Base-by-base conservation (phyloP, 2,329 filamentous ascomycete genomes). In the Biscogniauxia mediterranea region DNA sequence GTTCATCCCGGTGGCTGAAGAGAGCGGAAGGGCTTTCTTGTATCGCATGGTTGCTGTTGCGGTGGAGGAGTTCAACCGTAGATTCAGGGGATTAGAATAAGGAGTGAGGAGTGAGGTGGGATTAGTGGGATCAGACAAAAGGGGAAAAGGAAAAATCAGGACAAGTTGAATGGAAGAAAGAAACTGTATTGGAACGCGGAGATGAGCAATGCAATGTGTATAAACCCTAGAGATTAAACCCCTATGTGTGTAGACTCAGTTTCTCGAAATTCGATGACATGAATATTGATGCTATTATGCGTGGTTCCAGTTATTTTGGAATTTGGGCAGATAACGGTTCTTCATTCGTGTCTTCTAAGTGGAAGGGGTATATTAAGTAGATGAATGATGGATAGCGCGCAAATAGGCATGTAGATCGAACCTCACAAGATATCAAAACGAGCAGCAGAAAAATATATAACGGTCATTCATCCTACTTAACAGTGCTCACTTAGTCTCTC, bases 1-100 rank as follows among this genome's bases (percentile, higher is more conserved):
- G 2, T 99, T 98, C 72, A 88, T 99, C 6, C 95, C 95, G 0
- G 90, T 98, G 5, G 89, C 88, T n/a, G 93, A 97, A 70, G 94
- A 97, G 76, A 91, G 88, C 58, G 83, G 85, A 28, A 77, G 87
- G 51, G 80, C 82, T 1, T 89, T 87, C 70, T 69, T 89, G 65
- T 89, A 89, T 74, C 80, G 79, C 68, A 88, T 88, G 83, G 81
- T 89, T 61, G 86, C 84, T 0, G 78, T 89, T 1, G 87, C 86
- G 1, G 87, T 88, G 52, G 85, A 87, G 70, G 86, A 89, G 77
- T 89, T 88, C 62, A 89, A 89, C 69, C 80, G 85, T 61, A 79
- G 85, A 66, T 89, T 85, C 66, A 80, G 78, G 70, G 78, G 78
- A 9, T 68, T 78, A 61, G 78, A n/a, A n/a, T n/a, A n/a, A n/a